Base-by-base conservation (phyloP, 352 stramenopile species). In the Globisporangium perplexum region DNA sequence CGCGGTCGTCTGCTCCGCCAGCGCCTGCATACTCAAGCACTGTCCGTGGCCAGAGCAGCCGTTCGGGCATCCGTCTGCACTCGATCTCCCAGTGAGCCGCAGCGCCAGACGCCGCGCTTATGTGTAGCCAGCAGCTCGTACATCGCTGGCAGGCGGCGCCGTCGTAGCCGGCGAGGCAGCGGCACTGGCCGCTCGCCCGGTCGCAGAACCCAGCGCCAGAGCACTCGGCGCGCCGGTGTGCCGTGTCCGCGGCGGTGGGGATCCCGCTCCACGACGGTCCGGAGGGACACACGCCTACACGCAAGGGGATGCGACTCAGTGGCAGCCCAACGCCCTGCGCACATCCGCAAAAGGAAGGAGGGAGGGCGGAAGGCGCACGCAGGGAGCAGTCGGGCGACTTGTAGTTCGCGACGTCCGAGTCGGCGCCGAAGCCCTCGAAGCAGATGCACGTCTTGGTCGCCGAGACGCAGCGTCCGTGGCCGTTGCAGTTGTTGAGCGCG, bases 381-480 rank as follows among this genome's bases (percentile, higher is more conserved):
- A 71, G 53, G 1, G 81, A 96, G 61, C 90, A 97, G 61, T 97
- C 88, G 1, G 87, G 81, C 1, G 83, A 66, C 30, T 75, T 72
- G 67, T 95, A 96, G 38, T 66, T 49, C 12, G 83, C 63, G 50
- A 97, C 57, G 59, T 98, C 90, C 31, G 78, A 77, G 49, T 74
- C 57, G 17, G 86, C 77, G 28, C 92, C 92, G 47, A 73, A 98
- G 20, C 89, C 90, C 50, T 96, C 81, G 49, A 77, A 91, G 73
- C 92, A 97, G 20, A 69, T 63, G 67, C 92, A 98, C 12, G 68
- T 91, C 54, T 94, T 92, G 55, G 69, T 92, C 47, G 69, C 60
- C 22, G 84, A 78, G 57, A 92, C 72, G 68, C 91, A 98, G 35
- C 71, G 73, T 23, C 91, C 90, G 45, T 97, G 85, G 30, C 83